phyloP scores from a whole-genome alignment of 768 basidiomycete species.

The Tricholoma saponaceum region DNA sequence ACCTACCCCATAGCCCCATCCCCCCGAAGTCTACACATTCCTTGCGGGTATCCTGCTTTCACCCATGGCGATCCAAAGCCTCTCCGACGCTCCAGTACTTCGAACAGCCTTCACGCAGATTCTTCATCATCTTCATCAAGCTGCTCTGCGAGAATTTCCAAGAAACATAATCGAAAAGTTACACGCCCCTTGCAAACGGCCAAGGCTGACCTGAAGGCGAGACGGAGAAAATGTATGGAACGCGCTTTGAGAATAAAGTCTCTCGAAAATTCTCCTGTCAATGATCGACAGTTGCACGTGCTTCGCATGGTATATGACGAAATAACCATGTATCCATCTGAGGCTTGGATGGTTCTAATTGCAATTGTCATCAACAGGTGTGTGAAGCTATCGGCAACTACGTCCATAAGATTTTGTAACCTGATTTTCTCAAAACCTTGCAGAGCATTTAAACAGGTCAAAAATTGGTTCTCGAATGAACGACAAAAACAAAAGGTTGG shows the following conservation, averaged over 20 bases:
- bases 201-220: slow-evolving; percentile 27
- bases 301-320: slow-evolving; percentile 62
- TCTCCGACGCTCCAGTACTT: slow-evolving; percentile 25
- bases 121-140: slow-evolving; percentile 17
- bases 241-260: slow-evolving; percentile 38
- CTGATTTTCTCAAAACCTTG: neutral
- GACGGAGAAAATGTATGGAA: slow-evolving; percentile 30
- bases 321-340: slow-evolving; percentile 62
- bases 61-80: slow-evolving; percentile 18
- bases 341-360: slow-evolving; percentile 57
- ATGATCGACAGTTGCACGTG: slow-evolving; percentile 52
- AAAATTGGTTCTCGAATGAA: slow-evolving; percentile 68
- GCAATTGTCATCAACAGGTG: slow-evolving; percentile 56
- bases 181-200: slow-evolving; percentile 21
- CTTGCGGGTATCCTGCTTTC: slow-evolving; percentile 17
- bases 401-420: neutral
- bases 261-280: slow-evolving; percentile 52
- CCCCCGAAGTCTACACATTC: slow-evolving; percentile 20
- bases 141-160: slow-evolving; percentile 23
- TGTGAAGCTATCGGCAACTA: slow-evolving; percentile 9
- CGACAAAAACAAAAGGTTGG: slow-evolving; percentile 43
- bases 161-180: slow-evolving; percentile 21
- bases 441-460: slow-evolving; percentile 58
- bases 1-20: neutral
- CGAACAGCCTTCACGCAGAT: slow-evolving; percentile 18